Base-by-base conservation (phyloP, 192 early-diverging fungal species). In the Gaertneriomyces semiglobifer region DNA sequence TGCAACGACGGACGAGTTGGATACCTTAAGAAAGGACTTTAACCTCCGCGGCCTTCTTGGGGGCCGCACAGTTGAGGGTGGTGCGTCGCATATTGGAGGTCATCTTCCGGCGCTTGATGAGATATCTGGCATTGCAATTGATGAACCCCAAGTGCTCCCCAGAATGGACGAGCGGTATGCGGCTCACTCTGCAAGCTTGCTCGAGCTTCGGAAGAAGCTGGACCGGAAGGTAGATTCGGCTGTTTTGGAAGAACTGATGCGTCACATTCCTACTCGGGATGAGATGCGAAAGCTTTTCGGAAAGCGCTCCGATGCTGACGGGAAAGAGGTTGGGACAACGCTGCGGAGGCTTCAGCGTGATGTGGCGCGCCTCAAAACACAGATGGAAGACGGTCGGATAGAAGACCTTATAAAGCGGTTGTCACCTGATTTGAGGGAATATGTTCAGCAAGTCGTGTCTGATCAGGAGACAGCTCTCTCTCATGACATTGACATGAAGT, bases 241-340 rank as follows among this genome's bases (percentile, higher is more conserved):
- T 18, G 74, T 77, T 0, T 59, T 84, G 33, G 75, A 83, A 46
- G 76, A 83, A 60, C 59, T 84, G 0, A 61, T 77, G 48, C 62
- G 66, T 8, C 78, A 80, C 65, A 58, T 84, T 43, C 72, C 79
- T 7, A 84, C 82, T 4, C 57, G 75, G 1, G 72, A 84, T 16
- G 82, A 84, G 9, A 9, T 79, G 11, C 62, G 60, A 60, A 6
- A 39, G 38, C 38, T n/a, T 7, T 46, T 73, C 43, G 60, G 59
- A n/a, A 57, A 39, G 53, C 60, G n/a, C 38, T 6, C 42, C 10
- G 11, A 58, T 58, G 2, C 12, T 33, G 50, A 48, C 42, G 48
- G 53, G 48, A 6, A 57, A 39, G 55, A 57, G 5, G 8, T 63
- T 33, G 11, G 4, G 5, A n/a, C 16, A 41, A 45, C 44, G 11